Evolutionary conservation across 129 eudicot genomes (phyloP).

Genomic region (Flaveria linearis): DNA sequence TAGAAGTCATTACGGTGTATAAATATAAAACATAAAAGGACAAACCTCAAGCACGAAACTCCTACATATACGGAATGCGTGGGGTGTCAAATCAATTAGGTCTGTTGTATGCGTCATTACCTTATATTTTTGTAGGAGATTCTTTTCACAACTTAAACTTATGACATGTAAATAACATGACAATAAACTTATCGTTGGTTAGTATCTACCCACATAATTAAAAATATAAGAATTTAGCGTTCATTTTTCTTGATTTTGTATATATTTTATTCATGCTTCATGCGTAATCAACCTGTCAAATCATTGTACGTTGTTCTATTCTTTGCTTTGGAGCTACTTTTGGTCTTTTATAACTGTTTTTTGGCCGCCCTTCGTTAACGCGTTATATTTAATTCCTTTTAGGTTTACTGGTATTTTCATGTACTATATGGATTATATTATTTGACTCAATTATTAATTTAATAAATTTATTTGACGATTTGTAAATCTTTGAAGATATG

Average conservation of each 20-base stretch:
- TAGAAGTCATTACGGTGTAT: too few species aligned
- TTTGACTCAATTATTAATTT: not conserved
- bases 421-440: not conserved
- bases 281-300: conserved; percentile 17
- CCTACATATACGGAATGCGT: too few species aligned
- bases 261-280: conserved; percentile 3
- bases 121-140: too few species aligned
- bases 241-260: not conserved
- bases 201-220: too few species aligned
- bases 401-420: not conserved
- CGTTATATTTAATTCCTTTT: not conserved
- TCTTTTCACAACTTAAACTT: too few species aligned
- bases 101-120: too few species aligned
- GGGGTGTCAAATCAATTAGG: too few species aligned
- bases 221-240: too few species aligned
- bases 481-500: not conserved
- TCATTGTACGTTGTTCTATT: conserved; percentile 10
- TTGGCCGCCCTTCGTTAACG: not conserved
- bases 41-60: too few species aligned
- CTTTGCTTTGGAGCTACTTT: conserved; percentile 30
- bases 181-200: too few species aligned
- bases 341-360: conserved; percentile 12
- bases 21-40: too few species aligned
- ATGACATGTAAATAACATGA: too few species aligned
- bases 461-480: not conserved